Base-by-base conservation (phyloP, 176 grass and related monocot species). In the Otatea glauca region DNA sequence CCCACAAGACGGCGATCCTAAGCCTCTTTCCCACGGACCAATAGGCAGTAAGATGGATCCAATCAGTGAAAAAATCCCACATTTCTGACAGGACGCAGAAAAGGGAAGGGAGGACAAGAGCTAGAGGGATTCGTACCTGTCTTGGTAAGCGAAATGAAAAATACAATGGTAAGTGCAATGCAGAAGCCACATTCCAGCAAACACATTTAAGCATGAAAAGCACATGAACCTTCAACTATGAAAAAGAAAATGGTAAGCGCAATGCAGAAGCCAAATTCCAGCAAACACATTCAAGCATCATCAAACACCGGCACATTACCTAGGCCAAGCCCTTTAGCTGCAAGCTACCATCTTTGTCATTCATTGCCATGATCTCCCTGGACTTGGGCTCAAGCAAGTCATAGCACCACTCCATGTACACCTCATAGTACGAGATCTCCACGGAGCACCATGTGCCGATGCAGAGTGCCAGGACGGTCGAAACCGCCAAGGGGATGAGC, bases 351-450 rank as follows among this genome's bases (percentile, higher is more conserved):
- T 92, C 71, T 41, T 94, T 96, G 54, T 99, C 93, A 82, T 94
- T 92, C 65, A 99, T 37, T 15, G 93, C 89, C 83, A 96, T 87
- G 56, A 99, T 55, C 87, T 96, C 93, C 74, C 90, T 99, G 0
- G 91, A 86, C 86, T 99, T 99, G 66, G 96, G 96, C 74, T 89
- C 91, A 44, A 99, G 73, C 76, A 99, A 71, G 65, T 99, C 93
- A 68, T 99, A 99, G 54, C 96, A 99, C 23, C 88, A 75, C 20
- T 99, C 96, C 89, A 99, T 79, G 83, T 99, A 99, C 54, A 96
- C 88, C 77, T 99, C 96, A 58, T 92, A 99, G 83, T 96, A 99
- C 0, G 96, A 86, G 11, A 99, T 82, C 49, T 99, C 80, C 23
- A 96, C 75, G 0, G 81, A 92, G 65, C 76, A 92, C 87, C 86